These are phyloP conservation scores for Angophora floribunda DNA, from an alignment of 345 rosid species.

Conservation along the genomic window DNA sequence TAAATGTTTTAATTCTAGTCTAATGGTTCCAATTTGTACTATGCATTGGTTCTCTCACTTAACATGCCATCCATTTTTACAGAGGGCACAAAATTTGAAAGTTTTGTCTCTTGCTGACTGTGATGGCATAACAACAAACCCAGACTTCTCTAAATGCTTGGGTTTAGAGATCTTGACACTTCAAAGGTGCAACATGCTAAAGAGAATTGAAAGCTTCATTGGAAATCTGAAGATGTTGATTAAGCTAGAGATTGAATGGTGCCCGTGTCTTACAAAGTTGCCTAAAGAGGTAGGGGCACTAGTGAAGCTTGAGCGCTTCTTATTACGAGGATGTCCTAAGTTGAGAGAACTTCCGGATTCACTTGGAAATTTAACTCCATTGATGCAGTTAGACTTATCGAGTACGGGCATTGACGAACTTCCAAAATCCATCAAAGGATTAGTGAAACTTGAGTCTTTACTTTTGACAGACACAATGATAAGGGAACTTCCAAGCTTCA, in stretches of 20 bases:
- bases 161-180: background rate
- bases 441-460: background rate
- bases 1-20: background rate
- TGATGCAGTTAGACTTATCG: background rate
- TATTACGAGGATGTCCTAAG: fast-evolving
- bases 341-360: background rate
- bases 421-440: background rate
- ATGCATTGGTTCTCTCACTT: background rate
- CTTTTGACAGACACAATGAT: fast-evolving
- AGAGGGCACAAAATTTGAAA: background rate
- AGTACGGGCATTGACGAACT: background rate
- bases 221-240: fast-evolving
- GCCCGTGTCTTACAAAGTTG: background rate
- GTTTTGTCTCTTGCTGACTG: fast-evolving
- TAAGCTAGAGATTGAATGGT: fast-evolving
- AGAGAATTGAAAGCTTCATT: background rate
- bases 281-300: fast-evolving
- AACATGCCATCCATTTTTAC: background rate
- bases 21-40: fast-evolving
- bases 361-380: background rate
- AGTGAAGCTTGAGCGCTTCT: background rate
- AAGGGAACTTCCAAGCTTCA: background rate
- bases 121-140: background rate
- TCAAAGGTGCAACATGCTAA: fast-evolving
- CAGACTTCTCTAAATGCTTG: fast-evolving